Evolutionary conservation across 2,329 filamentous ascomycete genomes (phyloP), one percentile per base, ranked within the genome.

Genomic region (Cordyceps pruinosa): DNA sequence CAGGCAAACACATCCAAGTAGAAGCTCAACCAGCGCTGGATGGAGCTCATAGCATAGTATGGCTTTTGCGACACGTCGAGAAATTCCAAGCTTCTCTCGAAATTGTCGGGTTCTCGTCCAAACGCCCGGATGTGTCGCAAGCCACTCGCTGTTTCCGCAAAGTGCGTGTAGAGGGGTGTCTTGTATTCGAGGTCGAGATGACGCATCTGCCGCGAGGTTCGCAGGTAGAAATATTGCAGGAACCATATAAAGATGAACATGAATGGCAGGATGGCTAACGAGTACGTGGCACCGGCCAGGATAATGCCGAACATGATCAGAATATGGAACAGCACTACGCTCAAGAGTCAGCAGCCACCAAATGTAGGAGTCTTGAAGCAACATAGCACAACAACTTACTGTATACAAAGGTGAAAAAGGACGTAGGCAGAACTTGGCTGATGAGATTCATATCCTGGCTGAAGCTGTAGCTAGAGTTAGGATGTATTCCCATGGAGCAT

Each of bases 11-110:
- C 62, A 58, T 79, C 75, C 8, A 82, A 61, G 1, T 78, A 75
- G 1, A 82, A 64, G 0, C 68, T 74, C 0, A 81, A 66, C 81
- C 81, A 84, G 39, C 78, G 72, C 63, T 84, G 81, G 13, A 81
- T 73, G 34, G 74, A 21, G 19, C n/a, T 74, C 15, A 17, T 68
- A 1, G 81, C 70, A 62, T 84, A 84, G 50, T 77, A 78, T 1
- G 81, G 79, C 30, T 72, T 67, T 60, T 84, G 81, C 0, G 79
- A 80, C 6, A 68, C 64, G 58, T 83, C 75, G 1, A 84, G 66
- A 0, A 80, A 68, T 2, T 63, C 58, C 13, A 75, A 65, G 56
- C 78, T 79, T 57, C 72, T 72, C 23, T 72, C 61, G 28, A 73
- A 67, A 57, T 75, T 72, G 4, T 66, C 63, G 1, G 67, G 62